Conservation (phyloP, 2,329 filamentous ascomycete species). For the Mollisiaceae sp. region DNA sequence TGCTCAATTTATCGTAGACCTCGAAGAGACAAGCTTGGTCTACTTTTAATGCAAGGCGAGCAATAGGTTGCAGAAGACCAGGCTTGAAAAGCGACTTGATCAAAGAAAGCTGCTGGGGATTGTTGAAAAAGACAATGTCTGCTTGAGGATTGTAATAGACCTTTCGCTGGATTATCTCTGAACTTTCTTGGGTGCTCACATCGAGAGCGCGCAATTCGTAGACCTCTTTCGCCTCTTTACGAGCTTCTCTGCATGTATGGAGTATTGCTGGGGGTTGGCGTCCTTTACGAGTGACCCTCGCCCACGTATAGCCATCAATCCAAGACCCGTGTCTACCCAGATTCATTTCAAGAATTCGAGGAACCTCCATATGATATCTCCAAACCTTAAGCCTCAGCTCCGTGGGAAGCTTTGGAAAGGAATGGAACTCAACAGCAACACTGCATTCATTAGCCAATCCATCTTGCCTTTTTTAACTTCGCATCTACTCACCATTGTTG, state of each 20-base stretch:
- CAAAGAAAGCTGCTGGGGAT: no score
- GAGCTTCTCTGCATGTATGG: not conserved
- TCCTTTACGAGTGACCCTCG: not conserved
- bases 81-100: no score
- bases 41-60: no score
- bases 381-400: not conserved
- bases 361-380: not conserved
- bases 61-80: no score
- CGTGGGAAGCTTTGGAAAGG: not conserved
- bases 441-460: not conserved
- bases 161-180: not conserved
- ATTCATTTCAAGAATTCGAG: not conserved
- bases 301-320: no score
- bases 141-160: not conserved
- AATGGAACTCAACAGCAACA: not conserved
- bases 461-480: not conserved
- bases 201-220: not conserved
- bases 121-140: not conserved
- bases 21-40: no score
- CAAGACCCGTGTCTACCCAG: no score
- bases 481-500: no score
- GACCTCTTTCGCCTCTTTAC: not conserved
- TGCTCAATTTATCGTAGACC: no score
- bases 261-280: not conserved
- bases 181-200: not conserved